Evolutionary conservation across 2,329 filamentous ascomycete species (phyloP), one percentile per base, ranked within the genome.

Genomic region (Nemania sp.): DNA sequence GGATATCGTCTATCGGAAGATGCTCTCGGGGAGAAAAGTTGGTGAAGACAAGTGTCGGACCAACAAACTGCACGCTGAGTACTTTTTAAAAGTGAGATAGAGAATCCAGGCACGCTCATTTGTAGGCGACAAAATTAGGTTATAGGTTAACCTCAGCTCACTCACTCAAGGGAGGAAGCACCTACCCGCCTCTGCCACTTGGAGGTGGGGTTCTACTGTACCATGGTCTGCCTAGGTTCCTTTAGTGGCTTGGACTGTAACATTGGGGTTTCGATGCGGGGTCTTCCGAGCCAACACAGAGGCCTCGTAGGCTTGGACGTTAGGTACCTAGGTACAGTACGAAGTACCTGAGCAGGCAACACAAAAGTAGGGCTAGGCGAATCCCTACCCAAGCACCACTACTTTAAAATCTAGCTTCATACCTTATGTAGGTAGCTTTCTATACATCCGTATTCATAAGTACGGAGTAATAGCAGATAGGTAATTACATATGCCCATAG

Each of bases 121-220:
- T 17, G 22, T n/a, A 20, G 9, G 37, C 37, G 31, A 42, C 28
- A 2, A 44, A 7, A n/a, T 37, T 5, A n/a, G 31, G 42, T 31
- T 28, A 31, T 19, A 20, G 20, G 40, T 54, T 8, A 17, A 50
- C 40, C 46, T 54, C 33, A 54, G 39, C 34, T 52, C 36, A n/a
- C 5, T 14, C 6, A 5, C 7, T n/a, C 19, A 37, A 11, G 7
- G 7, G 20, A 19, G 14, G 5, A 37, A 17, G 34, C 15, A 37
- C 11, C 5, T 39, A 39, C 34, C 15, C 20, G n/a, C n/a, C n/a
- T n/a, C 23, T 31, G n/a, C 33, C 26, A 30, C 24, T 37, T 42
- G 48, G 23, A 37, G 48, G 48, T 44, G 47, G 47, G 47, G 47
- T 42, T 20, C n/a, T n/a, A n/a, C n/a, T n/a, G n/a, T n/a, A n/a